Evolutionary conservation across 2,329 filamentous ascomycete genomes (phyloP).

Genomic region (Fusarium circinatum): DNA sequence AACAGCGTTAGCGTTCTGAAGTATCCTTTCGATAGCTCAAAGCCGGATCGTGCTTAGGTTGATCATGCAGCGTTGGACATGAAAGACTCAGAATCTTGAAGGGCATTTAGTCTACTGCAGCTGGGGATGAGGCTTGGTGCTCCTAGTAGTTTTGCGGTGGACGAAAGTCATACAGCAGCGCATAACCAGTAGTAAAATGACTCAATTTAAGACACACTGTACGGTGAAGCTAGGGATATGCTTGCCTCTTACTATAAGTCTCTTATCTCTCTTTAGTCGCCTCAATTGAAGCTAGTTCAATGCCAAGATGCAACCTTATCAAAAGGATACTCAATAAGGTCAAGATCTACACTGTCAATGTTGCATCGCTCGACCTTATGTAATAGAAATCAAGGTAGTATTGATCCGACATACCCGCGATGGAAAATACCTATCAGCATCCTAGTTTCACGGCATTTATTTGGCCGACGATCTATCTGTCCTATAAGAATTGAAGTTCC

Average conservation of each 20-base stretch:
- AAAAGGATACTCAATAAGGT: not conserved
- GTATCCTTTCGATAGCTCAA: not conserved
- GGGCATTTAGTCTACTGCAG: not conserved
- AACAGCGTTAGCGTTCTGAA: not conserved
- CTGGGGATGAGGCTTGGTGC: not conserved
- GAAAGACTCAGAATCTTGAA: not conserved
- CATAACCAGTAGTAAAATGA: not conserved
- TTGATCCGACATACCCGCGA: not conserved
- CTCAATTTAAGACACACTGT: not conserved
- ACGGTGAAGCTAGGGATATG: not conserved
- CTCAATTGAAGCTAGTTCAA: not conserved
- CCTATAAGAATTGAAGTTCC: not conserved
- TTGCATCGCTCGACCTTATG: not conserved
- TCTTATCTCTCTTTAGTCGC: not conserved
- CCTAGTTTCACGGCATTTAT: not conserved
- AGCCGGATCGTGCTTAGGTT: not conserved
- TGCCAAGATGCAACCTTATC: not conserved
- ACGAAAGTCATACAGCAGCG: too few species aligned
- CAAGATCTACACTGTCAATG: fast-evolving
- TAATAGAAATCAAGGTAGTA: not conserved
- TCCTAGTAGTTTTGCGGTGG: not conserved
- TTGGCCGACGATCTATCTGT: not conserved
- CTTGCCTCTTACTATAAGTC: too few species aligned
- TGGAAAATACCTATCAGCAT: not conserved
- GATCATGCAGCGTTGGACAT: not conserved